A percentile compares a stretch with the other conserved stretches of the same genome.
Conservation (phyloP, 2,329 filamentous ascomycete species). For the Simplicillium sp. region DNA sequence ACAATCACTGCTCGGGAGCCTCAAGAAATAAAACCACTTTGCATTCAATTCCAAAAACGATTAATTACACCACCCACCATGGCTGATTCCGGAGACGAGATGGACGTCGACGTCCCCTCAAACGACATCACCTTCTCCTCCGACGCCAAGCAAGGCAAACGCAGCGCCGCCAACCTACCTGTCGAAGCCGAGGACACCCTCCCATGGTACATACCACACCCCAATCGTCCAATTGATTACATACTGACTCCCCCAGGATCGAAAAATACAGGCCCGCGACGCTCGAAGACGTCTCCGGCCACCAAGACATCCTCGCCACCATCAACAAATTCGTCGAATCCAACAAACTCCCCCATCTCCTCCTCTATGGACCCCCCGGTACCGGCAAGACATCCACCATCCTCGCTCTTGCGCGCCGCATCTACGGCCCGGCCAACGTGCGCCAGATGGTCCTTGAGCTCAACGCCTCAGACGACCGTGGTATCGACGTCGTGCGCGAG, state of each 20-base stretch:
- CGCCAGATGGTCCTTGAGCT: slow-evolving; percentile 97
- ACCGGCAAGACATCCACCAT: slow-evolving; percentile 98
- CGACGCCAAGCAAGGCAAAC: slow-evolving; percentile 76
- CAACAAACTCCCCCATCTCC: slow-evolving; percentile 87
- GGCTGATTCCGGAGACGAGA: slow-evolving; percentile 52
- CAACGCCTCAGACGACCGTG: slow-evolving; percentile 93
- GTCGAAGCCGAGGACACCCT: slow-evolving; percentile 89
- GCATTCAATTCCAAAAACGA: too few species aligned
- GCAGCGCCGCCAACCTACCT: slow-evolving; percentile 84
- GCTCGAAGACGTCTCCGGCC: slow-evolving; percentile 86
- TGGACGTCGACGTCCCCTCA: slow-evolving; percentile 46
- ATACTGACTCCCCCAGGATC: slow-evolving; percentile 49
- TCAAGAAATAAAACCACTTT: too few species aligned
- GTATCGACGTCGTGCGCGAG: slow-evolving; percentile 95
- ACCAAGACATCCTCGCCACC: slow-evolving; percentile 93
- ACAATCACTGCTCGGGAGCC: not conserved
- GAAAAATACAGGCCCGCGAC: slow-evolving; percentile 92
- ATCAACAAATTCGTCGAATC: slow-evolving; percentile 97
- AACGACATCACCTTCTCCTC: slow-evolving; percentile 60
- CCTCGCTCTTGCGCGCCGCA: slow-evolving; percentile 81
- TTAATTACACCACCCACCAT: slow-evolving; percentile 23
- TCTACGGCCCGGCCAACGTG: slow-evolving; percentile 88
- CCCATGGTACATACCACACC: slow-evolving; percentile 59
- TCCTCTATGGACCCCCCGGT: slow-evolving; percentile 92
- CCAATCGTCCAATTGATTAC: not conserved